Base-by-base conservation (phyloP, 1,284 basidiomycete species). In the Cryptococcus jaspeensis region DNA sequence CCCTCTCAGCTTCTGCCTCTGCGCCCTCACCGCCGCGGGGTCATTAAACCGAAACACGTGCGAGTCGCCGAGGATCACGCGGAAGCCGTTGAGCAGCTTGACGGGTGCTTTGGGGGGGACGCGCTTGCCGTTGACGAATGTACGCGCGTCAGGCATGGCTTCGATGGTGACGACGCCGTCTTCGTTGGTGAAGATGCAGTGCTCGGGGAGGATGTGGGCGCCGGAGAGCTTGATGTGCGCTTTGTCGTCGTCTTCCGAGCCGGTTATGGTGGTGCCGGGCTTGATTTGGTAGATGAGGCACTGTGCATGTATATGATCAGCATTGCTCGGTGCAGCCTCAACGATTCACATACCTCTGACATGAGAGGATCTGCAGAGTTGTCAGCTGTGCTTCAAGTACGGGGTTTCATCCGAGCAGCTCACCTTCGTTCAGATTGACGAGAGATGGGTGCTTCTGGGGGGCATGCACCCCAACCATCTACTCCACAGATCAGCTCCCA, bases 401-500 rank as follows among this genome's bases (percentile, higher is more conserved):
- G 12, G n/a, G 12, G 25, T 18, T 12, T 37, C 9, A 35, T 9
- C 42, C 16, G 16, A 36, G 13, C 16, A 37, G 58, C 82, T 66
- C 59, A 87, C 89, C 89, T 83, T 92, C 90, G 75, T 93, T 93
- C 85, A 97, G 79, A 77, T 97, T 97, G 70, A 97, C 93, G 61
- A 97, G 80, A 79, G 95, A 92, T 3, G 94, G 93, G 85, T 92
- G 92, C 85, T 87, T 92, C 82, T 97, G 98, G n/a, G 95, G 95
- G n/a, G 95, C 94, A 80, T 97, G 92, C 50, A 99, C 92, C 18
- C 76, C 72, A 16, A 75, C 71, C 51, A 76, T 59, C 65, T 75
- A 43, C 8, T 32, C 28, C 28, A 32, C 28, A 32, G 9, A 32
- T 32, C 28, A 32, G 28, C 28, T 5, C 28, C 28, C 15, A 12